Percentiles rank a stretch among this genome's conserved stretches.
Evolutionary conservation across 2,329 filamentous ascomycete species (phyloP).

Genomic region (Mycosphaerella sp.): DNA sequence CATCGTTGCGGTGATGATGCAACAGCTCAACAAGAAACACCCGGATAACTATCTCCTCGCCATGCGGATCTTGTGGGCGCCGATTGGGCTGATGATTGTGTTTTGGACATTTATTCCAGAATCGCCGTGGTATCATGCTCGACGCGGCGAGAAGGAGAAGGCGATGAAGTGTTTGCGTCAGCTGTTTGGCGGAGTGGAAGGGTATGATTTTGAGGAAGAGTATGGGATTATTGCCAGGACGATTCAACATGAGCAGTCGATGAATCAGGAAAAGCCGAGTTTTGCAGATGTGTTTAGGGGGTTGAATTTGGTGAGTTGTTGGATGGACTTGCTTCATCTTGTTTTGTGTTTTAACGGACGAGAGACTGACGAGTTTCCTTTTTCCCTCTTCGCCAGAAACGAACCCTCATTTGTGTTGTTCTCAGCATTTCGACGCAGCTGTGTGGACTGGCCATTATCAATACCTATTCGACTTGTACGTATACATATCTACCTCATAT

Average conservation of each 20-base stretch:
- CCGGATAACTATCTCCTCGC: conserved; percentile 4
- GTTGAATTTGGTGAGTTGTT: background rate
- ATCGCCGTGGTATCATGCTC: conserved; percentile 6
- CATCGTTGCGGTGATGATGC: conserved; percentile 8
- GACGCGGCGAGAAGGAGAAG: conserved; percentile 4
- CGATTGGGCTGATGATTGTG: conserved; percentile 2
- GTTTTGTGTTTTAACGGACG: too few relatives aligned
- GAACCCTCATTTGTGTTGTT: background rate
- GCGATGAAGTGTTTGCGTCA: background rate
- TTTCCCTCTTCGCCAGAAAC: background rate
- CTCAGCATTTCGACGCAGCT: background rate
- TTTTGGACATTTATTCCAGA: conserved; percentile 5
- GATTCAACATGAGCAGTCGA: conserved; percentile 3
- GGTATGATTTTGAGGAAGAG: conserved; percentile 8
- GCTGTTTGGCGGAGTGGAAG: conserved; percentile 2
- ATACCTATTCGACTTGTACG: conserved; percentile 6
- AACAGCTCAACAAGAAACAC: conserved; percentile 6
- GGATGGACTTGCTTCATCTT: background rate
- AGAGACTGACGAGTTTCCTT: too few relatives aligned
- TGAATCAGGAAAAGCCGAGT: conserved; percentile 5
- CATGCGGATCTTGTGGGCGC: conserved; percentile 4
- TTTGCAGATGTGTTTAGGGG: conserved; percentile 6
- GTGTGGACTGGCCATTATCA: conserved; percentile 5
- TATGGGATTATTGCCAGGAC: conserved; percentile 6
- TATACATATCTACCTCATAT: background rate